These are phyloP conservation scores for Populus hybrid DNA, from an alignment of 441 rosid genomes.

Conservation along the genomic window DNA sequence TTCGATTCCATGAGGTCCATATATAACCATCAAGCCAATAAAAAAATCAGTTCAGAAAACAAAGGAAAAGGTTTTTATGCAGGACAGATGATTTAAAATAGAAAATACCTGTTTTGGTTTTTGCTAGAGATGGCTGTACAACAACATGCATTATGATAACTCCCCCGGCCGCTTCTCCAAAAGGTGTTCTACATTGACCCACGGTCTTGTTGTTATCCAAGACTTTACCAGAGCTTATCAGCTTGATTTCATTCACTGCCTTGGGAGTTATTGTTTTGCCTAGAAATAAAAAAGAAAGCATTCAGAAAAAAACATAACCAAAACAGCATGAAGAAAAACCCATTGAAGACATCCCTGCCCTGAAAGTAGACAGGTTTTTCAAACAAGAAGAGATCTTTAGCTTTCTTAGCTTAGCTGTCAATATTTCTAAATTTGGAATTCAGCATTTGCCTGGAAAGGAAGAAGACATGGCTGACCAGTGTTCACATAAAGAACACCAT, in stretches of 20 bases:
- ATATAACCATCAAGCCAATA: background rate
- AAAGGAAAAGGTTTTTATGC: background rate
- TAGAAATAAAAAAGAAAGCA: conserved; percentile 15
- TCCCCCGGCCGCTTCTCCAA: conserved; percentile 61
- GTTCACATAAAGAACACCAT: background rate
- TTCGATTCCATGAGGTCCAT: background rate
- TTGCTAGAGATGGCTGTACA: conserved; percentile 73
- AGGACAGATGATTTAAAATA: conserved; percentile 1
- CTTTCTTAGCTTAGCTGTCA: background rate
- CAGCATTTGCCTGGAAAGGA: background rate
- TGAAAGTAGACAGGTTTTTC: background rate
- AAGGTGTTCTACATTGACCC: conserved; percentile 41
- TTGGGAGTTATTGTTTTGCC: conserved; percentile 79
- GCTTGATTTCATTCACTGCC: conserved; percentile 73
- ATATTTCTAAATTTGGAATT: background rate
- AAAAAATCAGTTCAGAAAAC: background rate
- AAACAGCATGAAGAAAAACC: background rate
- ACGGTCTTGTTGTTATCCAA: conserved; percentile 56
- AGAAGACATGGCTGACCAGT: background rate
- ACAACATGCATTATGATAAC: conserved; percentile 71
- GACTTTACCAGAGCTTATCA: conserved; percentile 82
- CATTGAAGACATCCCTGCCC: background rate
- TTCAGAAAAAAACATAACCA: conserved; percentile 11
- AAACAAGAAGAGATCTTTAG: background rate
- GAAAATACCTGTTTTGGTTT: conserved; percentile 58